Percentiles rank a stretch among this genome's conserved stretches.
These are phyloP conservation scores for Conticribra weissflogii DNA, from an alignment of 108 stramenopile species.

Conservation along the genomic window DNA sequence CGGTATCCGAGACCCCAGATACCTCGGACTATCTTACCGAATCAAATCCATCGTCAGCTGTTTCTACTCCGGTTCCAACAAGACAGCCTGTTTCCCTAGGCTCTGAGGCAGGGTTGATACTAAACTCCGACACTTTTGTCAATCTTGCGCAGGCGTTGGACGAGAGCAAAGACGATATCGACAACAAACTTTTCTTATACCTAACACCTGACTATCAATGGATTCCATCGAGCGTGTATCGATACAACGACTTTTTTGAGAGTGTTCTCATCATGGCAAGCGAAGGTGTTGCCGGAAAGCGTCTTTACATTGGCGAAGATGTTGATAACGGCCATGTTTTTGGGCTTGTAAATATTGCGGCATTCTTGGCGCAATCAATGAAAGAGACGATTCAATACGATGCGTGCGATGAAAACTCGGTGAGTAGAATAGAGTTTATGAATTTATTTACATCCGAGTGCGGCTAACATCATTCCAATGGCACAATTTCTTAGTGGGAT, in stretches of 20 bases:
- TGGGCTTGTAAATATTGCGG: constrained; percentile 34
- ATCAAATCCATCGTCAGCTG: background rate
- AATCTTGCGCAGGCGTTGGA: constrained; percentile 2
- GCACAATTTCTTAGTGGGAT: background rate
- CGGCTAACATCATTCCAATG: background rate
- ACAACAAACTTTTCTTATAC: constrained; percentile 26
- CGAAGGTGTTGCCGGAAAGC: constrained; percentile 26
- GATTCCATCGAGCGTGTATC: constrained; percentile 18
- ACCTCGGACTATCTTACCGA: too few species aligned
- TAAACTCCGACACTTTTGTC: background rate
- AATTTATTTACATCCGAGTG: background rate
- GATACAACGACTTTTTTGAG: constrained; percentile 25
- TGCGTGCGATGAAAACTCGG: constrained; percentile 46
- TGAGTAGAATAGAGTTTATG: too few species aligned
- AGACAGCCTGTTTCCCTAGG: background rate
- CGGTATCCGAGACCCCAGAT: background rate
- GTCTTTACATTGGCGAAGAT: constrained; percentile 32
- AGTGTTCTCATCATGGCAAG: constrained; percentile 16
- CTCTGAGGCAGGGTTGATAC: background rate
- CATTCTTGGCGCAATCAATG: constrained; percentile 47
- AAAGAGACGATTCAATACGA: constrained; percentile 57
- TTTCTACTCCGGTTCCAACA: background rate
- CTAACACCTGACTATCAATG: constrained; percentile 8
- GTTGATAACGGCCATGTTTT: constrained; percentile 26
- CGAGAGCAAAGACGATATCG: constrained; percentile 11